A percentile compares a stretch with the other conserved stretches of the same genome.
Conservation (phyloP, 78 protist species). For the Monosiga brevicollis region DNA sequence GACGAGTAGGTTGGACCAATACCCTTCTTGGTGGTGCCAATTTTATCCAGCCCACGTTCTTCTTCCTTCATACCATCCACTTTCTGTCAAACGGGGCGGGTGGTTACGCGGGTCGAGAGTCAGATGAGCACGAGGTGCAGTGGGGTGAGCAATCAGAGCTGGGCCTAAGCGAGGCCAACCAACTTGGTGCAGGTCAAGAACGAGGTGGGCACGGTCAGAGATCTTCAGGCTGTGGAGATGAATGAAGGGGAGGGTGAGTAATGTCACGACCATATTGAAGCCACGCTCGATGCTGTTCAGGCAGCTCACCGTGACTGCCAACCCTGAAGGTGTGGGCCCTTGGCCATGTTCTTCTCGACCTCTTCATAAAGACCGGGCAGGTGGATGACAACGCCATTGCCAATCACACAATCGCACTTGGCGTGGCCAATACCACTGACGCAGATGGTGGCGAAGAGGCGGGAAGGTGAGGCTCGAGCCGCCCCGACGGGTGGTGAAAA, state of each 20-base stretch:
- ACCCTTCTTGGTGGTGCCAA: constrained; percentile 74
- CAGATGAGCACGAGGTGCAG: not conserved
- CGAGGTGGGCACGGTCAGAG: constrained; percentile 85
- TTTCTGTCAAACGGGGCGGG: not conserved
- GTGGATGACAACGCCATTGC: constrained; percentile 82
- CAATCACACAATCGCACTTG: constrained; percentile 20
- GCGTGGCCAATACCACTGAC: no score
- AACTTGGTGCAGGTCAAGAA: constrained; percentile 72
- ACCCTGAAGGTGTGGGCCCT: constrained; percentile 15
- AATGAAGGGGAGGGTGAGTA: not conserved
- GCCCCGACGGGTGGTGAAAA: no score
- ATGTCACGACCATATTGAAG: not conserved
- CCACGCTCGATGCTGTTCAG: not conserved
- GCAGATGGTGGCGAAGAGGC: no score
- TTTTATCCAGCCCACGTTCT: not conserved
- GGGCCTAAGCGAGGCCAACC: no score
- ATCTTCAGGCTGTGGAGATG: constrained; percentile 5
- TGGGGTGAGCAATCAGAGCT: not conserved
- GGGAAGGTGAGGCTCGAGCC: no score
- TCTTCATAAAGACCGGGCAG: constrained; percentile 74
- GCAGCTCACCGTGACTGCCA: not conserved
- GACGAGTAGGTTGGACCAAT: constrained; percentile 81
- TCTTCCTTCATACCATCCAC: not conserved
- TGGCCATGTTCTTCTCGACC: constrained; percentile 45
- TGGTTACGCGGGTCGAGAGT: not conserved